These are phyloP conservation scores for Babesia sp. DNA, from an alignment of 169 alveolate genomes.

Conservation along the genomic window DNA sequence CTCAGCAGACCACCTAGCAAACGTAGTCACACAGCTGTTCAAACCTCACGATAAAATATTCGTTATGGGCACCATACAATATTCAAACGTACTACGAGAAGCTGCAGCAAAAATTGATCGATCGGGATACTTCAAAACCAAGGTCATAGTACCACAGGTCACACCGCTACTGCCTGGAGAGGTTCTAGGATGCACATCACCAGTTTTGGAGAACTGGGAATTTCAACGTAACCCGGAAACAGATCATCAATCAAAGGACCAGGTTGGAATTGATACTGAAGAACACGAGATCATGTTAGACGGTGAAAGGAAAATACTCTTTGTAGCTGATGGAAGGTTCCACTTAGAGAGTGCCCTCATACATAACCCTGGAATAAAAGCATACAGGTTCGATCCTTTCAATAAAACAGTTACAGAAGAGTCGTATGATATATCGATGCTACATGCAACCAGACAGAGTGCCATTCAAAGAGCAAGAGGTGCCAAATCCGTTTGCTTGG, in stretches of 20 bases:
- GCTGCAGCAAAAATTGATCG: slow-evolving; percentile 57
- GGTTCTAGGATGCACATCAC: slow-evolving; percentile 94
- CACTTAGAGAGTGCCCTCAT: slow-evolving; percentile 99
- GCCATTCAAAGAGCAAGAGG: slow-evolving; percentile 74
- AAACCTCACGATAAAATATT: slow-evolving; percentile 72
- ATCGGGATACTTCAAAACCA: slow-evolving; percentile 64
- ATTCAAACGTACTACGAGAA: slow-evolving; percentile 73
- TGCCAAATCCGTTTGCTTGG: slow-evolving; percentile 68
- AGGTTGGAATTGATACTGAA: neutral
- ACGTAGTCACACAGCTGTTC: slow-evolving; percentile 79
- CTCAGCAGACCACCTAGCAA: slow-evolving; percentile 85
- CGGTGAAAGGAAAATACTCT: slow-evolving; percentile 71
- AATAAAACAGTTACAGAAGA: slow-evolving; percentile 86
- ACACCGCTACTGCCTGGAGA: slow-evolving; percentile 98
- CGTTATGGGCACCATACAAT: slow-evolving; percentile 90
- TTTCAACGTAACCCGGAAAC: slow-evolving; percentile 3
- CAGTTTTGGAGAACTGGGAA: slow-evolving; percentile 67
- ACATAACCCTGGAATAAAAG: slow-evolving; percentile 90
- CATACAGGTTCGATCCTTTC: slow-evolving; percentile 94
- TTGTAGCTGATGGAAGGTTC: slow-evolving; percentile 98
- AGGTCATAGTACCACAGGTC: slow-evolving; percentile 88
- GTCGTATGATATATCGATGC: slow-evolving; percentile 81
- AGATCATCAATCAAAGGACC: neutral
- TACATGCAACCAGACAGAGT: slow-evolving; percentile 85
- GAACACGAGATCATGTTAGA: neutral